A percentile compares a stretch with the other conserved stretches of the same genome.
phyloP scores from a whole-genome alignment of 257 asterid species.

The Perilla frutescens region DNA sequence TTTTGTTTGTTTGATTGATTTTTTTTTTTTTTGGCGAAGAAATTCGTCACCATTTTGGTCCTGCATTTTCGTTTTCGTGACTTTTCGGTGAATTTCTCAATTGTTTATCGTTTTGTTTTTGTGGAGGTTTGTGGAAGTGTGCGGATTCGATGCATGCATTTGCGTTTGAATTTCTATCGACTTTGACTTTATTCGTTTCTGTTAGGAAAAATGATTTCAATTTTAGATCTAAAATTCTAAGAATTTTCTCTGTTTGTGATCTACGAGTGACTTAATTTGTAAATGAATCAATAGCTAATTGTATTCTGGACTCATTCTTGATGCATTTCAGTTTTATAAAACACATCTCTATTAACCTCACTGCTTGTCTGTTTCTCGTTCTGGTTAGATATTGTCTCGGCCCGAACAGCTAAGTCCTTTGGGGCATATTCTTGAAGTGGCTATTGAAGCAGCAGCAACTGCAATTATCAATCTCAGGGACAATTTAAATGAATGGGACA shows the following conservation, averaged over 20 bases:
- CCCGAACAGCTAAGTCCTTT: slow-evolving; percentile 67
- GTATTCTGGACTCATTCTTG: slow-evolving; percentile 26
- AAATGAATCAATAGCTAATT: slow-evolving; percentile 28
- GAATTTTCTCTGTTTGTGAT: neutral
- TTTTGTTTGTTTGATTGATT: neutral
- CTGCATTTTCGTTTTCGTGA: slow-evolving; percentile 36
- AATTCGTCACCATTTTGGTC: neutral
- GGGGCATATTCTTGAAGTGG: slow-evolving; percentile 76
- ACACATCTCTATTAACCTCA: slow-evolving; percentile 21
- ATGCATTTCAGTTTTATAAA: slow-evolving; percentile 24
- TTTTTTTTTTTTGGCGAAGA: neutral
- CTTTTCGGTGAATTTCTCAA: slow-evolving; percentile 21
- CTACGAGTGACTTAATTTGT: slow-evolving; percentile 25
- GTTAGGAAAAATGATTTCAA: slow-evolving; percentile 21
- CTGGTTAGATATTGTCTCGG: slow-evolving; percentile 61
- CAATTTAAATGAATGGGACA: slow-evolving; percentile 89
- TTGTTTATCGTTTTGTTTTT: neutral
- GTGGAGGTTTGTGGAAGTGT: slow-evolving; percentile 28
- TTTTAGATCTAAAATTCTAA: neutral
- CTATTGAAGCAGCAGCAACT: slow-evolving; percentile 90
- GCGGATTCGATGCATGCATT: slow-evolving; percentile 41
- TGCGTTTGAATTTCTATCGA: slow-evolving; percentile 34
- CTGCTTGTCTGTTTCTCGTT: slow-evolving; percentile 37
- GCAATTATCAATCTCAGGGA: slow-evolving; percentile 70
- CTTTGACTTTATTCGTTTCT: slow-evolving; percentile 31